Percentiles rank a stretch among this genome's conserved stretches.
Evolutionary conservation across 2,329 filamentous ascomycete species (phyloP).

Genomic region (Ilyonectria mors-panacis): DNA sequence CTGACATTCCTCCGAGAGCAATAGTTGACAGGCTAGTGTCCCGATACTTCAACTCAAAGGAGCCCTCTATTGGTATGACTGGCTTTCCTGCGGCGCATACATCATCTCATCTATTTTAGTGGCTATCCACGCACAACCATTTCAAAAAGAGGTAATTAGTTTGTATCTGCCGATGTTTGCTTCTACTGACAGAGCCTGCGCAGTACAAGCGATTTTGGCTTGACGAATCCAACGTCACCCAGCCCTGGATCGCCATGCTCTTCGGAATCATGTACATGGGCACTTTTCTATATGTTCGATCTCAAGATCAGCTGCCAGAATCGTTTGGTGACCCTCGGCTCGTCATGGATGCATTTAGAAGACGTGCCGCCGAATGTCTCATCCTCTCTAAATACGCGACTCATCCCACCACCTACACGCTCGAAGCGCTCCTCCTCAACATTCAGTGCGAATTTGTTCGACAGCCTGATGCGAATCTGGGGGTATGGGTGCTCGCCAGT

Average conservation of each 20-base stretch:
- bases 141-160: slow-evolving; percentile 36
- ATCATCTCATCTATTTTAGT: slow-evolving; percentile 8
- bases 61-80: slow-evolving; percentile 33
- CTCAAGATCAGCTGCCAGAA: slow-evolving; percentile 28
- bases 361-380: slow-evolving; percentile 37
- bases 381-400: slow-evolving; percentile 36
- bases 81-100: too few relatives aligned
- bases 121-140: slow-evolving; percentile 35
- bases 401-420: slow-evolving; percentile 2
- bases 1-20: slow-evolving; percentile 31
- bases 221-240: slow-evolving; percentile 10
- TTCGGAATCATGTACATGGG: slow-evolving; percentile 36
- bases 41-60: slow-evolving; percentile 35
- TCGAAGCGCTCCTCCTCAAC: slow-evolving; percentile 37
- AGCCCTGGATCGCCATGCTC: slow-evolving; percentile 35
- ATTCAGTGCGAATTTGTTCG: slow-evolving; percentile 35
- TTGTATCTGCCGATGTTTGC: neutral
- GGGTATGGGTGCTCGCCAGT: slow-evolving; percentile 34
- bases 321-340: slow-evolving; percentile 27
- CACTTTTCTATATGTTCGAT: slow-evolving; percentile 32
- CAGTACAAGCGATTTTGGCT: slow-evolving; percentile 37
- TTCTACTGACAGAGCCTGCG: neutral
- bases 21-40: slow-evolving; percentile 36
- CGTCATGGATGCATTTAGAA: slow-evolving; percentile 29
- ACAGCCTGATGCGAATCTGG: slow-evolving; percentile 32